These are phyloP conservation scores for Ramalina intermedia DNA, from an alignment of 495 filamentous ascomycete species.

Conservation along the genomic window DNA sequence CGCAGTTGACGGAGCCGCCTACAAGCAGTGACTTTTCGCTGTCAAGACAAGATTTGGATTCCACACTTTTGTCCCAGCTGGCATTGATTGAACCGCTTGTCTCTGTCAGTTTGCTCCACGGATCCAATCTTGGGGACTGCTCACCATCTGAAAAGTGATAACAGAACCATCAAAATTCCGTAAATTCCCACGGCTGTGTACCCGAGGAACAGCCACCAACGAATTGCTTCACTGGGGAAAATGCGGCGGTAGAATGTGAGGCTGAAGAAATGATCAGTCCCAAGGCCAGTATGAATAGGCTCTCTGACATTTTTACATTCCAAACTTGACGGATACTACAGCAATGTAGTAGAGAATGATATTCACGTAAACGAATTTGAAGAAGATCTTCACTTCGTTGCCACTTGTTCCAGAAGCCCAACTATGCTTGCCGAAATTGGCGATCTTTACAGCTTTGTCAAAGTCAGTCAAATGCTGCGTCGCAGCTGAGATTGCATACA, in stretches of 20 bases:
- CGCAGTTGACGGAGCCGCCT: conserved; percentile 5
- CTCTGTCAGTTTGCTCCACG: not conserved
- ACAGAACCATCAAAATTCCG: not conserved
- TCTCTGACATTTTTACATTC: not conserved
- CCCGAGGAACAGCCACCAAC: conserved; percentile 1
- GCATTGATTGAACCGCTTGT: conserved; percentile 5
- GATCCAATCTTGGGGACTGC: not conserved
- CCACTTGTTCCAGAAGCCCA: not conserved
- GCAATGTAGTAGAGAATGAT: conserved; percentile 11
- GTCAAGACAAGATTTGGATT: conserved; percentile 2
- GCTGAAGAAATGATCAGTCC: not conserved
- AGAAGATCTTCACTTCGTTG: conserved; percentile 6
- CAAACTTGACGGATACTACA: conserved; percentile 6
- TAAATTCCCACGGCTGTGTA: conserved; percentile 4
- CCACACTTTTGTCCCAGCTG: conserved; percentile 4
- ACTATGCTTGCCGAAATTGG: conserved; percentile 9
- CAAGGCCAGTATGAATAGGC: not conserved
- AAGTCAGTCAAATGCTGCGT: not conserved
- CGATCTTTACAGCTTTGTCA: conserved; percentile 1
- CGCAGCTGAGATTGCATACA: not conserved
- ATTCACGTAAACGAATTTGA: conserved; percentile 11
- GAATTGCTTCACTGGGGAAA: conserved; percentile 8
- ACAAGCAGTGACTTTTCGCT: conserved; percentile 7
- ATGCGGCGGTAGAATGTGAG: conserved; percentile 14
- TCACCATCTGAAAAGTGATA: conserved; percentile 10